Evolutionary conservation across 768 basidiomycete genomes (phyloP).

Genomic region (Cyclocybe aegerita): DNA sequence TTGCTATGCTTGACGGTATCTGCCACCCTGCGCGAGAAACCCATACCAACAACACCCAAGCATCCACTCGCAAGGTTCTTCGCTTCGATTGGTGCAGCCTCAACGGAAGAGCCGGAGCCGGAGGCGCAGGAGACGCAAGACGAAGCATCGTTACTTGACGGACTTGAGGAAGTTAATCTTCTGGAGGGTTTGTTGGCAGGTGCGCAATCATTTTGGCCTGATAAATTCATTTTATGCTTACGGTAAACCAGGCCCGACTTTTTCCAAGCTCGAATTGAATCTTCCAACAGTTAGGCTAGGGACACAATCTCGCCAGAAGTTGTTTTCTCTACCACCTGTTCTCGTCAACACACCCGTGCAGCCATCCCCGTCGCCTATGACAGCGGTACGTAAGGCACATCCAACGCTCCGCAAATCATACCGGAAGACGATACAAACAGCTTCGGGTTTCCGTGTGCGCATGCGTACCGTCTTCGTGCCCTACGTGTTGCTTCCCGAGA

Average conservation of each 20-base stretch:
- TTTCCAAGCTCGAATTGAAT: conserved; percentile 37
- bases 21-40: conserved; percentile 83
- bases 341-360: conserved; percentile 39
- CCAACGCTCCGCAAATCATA: conserved; percentile 85
- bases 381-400: conserved; percentile 45
- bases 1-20: conserved; percentile 83
- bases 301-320: conserved; percentile 59
- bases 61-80: conserved; percentile 45
- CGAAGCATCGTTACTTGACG: conserved; percentile 46
- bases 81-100: conserved; percentile 29
- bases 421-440: conserved; percentile 73
- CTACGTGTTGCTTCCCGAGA: conserved; percentile 66
- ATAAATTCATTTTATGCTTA: background rate
- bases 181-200: conserved; percentile 66
- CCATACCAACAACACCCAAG: conserved; percentile 42
- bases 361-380: conserved; percentile 51
- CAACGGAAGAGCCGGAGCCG: conserved; percentile 23
- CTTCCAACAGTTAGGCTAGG: conserved; percentile 76
- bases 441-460: conserved; percentile 83
- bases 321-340: conserved; percentile 61
- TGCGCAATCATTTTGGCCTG: conserved; percentile 20
- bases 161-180: conserved; percentile 56
- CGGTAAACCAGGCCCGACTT: conserved; percentile 41
- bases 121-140: conserved; percentile 40
- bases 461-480: conserved; percentile 96